Percentiles rank a stretch among this genome's conserved stretches.
These are phyloP conservation scores for Rhodomyrtus psidioides DNA, from an alignment of 441 rosid genomes.

Conservation along the genomic window DNA sequence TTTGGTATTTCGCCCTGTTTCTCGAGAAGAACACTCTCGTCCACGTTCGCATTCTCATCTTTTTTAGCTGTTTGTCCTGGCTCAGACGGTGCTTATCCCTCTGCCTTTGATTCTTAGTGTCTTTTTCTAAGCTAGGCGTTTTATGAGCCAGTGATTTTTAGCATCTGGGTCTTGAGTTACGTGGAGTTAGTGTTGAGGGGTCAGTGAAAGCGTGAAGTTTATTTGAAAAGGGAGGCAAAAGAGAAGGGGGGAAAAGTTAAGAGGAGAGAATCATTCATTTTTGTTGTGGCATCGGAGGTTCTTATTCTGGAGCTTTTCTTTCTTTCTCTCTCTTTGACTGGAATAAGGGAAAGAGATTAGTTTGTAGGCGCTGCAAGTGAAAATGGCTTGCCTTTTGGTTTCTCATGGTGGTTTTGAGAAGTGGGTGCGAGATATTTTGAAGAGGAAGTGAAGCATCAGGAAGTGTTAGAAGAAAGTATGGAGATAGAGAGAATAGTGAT, in stretches of 20 bases:
- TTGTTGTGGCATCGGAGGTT: conserved; percentile 16
- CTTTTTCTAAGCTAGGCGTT: conserved; percentile 16
- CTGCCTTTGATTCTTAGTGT: conserved; percentile 16
- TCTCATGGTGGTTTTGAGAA: conserved; percentile 17
- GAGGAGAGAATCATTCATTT: background rate
- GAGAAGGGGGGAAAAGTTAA: background rate
- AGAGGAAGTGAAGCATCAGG: conserved; percentile 17
- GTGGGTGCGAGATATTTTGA: conserved; percentile 5
- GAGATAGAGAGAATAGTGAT: conserved; percentile 34
- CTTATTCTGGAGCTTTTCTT: conserved; percentile 8
- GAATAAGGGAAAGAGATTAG: background rate
- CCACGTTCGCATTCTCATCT: background rate
- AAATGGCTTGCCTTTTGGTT: background rate
- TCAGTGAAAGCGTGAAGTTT: background rate
- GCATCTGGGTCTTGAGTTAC: conserved; percentile 25
- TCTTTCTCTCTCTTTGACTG: background rate
- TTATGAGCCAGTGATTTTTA: conserved; percentile 15
- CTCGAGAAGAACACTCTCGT: conserved; percentile 35
- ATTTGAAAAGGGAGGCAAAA: background rate
- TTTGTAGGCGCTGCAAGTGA: background rate
- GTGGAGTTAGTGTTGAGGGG: conserved; percentile 2
- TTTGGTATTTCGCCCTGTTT: conserved; percentile 30
- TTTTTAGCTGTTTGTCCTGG: conserved; percentile 11
- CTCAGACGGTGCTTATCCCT: conserved; percentile 13
- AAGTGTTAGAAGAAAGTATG: conserved; percentile 13